Evolutionary conservation across 23 red algal species (phyloP).

Genomic region (Cyanidiococcus yangmingshanensis): DNA sequence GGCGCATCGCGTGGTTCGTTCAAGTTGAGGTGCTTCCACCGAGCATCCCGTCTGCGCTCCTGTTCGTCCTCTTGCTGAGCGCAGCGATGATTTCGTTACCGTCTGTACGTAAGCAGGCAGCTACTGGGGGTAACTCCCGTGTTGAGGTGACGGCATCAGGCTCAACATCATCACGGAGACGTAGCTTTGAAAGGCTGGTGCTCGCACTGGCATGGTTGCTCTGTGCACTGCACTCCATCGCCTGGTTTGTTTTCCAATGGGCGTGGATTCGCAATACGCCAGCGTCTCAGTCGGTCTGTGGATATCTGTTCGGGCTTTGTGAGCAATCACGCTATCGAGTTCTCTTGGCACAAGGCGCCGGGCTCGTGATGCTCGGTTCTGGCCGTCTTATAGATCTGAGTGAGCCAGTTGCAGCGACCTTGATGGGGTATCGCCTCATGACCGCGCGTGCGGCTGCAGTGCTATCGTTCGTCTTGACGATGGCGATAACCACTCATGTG

Average conservation of each 20-base stretch:
- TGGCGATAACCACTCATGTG: not conserved
- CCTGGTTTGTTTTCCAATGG: constrained; percentile 4
- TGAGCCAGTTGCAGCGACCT: not conserved
- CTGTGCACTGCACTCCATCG: not conserved
- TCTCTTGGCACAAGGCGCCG: not conserved
- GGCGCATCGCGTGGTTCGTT: not conserved
- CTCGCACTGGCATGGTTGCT: not conserved
- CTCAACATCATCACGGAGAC: not conserved
- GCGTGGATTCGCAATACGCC: constrained; percentile 1
- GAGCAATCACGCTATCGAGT: not conserved
- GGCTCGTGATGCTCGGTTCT: not conserved
- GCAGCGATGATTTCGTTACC: not conserved
- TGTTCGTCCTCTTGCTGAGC: not conserved
- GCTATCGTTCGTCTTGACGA: not conserved
- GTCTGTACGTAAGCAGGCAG: not conserved
- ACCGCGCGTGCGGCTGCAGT: not conserved
- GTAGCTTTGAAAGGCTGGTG: not conserved
- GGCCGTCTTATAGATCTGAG: not conserved
- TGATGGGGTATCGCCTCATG: not conserved
- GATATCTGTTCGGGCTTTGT: not conserved
- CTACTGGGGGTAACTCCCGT: not conserved
- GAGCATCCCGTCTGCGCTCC: not conserved
- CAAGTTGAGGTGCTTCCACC: not conserved
- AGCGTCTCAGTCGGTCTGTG: not conserved
- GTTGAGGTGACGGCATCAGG: not conserved